Percentiles rank a stretch among this genome's conserved stretches.
Conservation (phyloP, 495 filamentous ascomycete genomes). For the Staphylotrichum tortipilum region DNA sequence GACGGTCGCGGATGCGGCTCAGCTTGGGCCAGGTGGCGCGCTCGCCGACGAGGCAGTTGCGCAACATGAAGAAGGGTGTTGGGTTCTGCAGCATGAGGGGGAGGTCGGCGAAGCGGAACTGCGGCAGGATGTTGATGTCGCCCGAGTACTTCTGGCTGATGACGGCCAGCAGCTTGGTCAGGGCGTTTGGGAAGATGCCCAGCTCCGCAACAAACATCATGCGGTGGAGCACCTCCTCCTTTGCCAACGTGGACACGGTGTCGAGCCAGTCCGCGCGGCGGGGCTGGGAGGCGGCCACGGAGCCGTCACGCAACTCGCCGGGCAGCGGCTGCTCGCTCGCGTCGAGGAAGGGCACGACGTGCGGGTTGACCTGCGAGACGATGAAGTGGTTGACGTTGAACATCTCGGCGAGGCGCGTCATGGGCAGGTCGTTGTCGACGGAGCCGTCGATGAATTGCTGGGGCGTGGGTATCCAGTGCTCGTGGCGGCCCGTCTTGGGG, state of each 20-base stretch:
- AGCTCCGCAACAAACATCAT: constrained; percentile 75
- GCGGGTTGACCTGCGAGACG: constrained; percentile 92
- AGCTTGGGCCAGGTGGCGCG: constrained; percentile 87
- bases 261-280: constrained; percentile 63
- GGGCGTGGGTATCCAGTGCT: constrained; percentile 75
- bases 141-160: constrained; percentile 86
- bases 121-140: constrained; percentile 90
- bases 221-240: constrained; percentile 70
- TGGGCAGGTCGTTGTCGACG: constrained; percentile 88
- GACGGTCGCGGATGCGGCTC: constrained; percentile 69
- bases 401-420: constrained; percentile 86
- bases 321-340: constrained; percentile 56
- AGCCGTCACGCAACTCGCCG: too few relatives aligned
- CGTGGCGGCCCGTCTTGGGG: constrained; percentile 64
- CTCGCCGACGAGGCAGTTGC: constrained; percentile 67
- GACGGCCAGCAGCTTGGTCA: constrained; percentile 72
- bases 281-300: too few relatives aligned
- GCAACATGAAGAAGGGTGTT: constrained; percentile 79
- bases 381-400: constrained; percentile 99
- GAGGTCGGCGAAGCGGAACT: constrained; percentile 64
- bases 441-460: constrained; percentile 88
- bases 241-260: constrained; percentile 60
- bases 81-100: constrained; percentile 76
- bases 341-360: constrained; percentile 78
- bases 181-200: constrained; percentile 69